phyloP scores from a whole-genome alignment of 1,139 yeast species.

The Yamadazyma friedrichii region DNA sequence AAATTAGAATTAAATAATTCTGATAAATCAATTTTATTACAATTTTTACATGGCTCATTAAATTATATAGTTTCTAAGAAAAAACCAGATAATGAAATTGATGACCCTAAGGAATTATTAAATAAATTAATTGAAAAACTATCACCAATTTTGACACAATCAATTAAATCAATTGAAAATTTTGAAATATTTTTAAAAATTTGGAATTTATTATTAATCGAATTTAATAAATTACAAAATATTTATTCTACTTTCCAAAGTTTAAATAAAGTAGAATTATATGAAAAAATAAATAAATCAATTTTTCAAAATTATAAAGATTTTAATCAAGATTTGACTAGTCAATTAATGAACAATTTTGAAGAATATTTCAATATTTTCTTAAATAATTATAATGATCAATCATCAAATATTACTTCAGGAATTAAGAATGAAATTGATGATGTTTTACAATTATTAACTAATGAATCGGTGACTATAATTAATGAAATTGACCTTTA shows the following conservation, averaged over 20 bases:
- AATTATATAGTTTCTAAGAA: constrained; percentile 15
- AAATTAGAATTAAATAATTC: constrained; percentile 20
- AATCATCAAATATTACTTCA: constrained; percentile 2
- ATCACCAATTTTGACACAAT: constrained; percentile 21
- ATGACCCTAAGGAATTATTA: constrained; percentile 19
- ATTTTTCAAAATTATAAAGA: constrained; percentile 26
- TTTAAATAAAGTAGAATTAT: constrained; percentile 25
- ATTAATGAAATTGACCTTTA: background rate
- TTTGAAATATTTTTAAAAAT: constrained; percentile 25
- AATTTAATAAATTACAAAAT: constrained; percentile 17
- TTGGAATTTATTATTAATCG: constrained; percentile 28
- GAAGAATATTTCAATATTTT: constrained; percentile 12
- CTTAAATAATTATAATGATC: constrained; percentile 9
- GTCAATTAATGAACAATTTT: constrained; percentile 17
- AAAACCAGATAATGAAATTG: constrained; percentile 19
- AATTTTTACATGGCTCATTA: constrained; percentile 31
- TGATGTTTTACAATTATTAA: constrained; percentile 1
- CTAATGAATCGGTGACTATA: background rate
- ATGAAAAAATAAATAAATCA: constrained; percentile 24
- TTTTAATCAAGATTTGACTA: constrained; percentile 9
- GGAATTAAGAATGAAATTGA: constrained; percentile 11
- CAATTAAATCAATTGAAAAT: constrained; percentile 20
- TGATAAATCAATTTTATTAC: constrained; percentile 22
- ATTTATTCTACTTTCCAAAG: constrained; percentile 24
- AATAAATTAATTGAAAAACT: constrained; percentile 24